Evolutionary conservation across 805 yeast genomes (phyloP).

Genomic region (Candida parachauliodes): DNA sequence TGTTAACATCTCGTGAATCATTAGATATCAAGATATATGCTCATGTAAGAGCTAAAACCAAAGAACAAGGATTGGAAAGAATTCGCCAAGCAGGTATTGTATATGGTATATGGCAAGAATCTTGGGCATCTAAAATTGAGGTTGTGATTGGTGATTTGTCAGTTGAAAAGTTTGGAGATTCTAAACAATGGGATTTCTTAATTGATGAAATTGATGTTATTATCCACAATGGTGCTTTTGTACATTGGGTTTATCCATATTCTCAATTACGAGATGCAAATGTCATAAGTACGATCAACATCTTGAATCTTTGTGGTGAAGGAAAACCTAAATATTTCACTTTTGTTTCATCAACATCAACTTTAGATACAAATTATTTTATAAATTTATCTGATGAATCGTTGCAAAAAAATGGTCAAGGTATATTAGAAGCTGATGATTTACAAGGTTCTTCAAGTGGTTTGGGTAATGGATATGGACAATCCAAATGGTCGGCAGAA

Average conservation of each 20-base stretch:
- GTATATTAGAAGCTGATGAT: conserved; percentile 80
- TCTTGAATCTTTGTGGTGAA: conserved; percentile 67
- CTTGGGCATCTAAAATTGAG: conserved; percentile 54
- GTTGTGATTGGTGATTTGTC: conserved; percentile 84
- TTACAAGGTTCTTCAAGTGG: conserved; percentile 79
- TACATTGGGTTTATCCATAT: conserved; percentile 98
- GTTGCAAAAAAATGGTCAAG: conserved; percentile 59
- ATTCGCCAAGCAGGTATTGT: conserved; percentile 70
- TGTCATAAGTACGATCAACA: conserved; percentile 82
- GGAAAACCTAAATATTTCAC: conserved; percentile 85
- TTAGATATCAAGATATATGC: conserved; percentile 63
- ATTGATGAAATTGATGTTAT: conserved; percentile 68
- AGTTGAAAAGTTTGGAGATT: conserved; percentile 63
- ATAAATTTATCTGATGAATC: conserved; percentile 72
- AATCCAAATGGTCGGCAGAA: conserved; percentile 97
- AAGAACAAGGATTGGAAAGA: conserved; percentile 71
- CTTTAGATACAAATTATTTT: conserved; percentile 80
- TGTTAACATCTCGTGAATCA: conserved; percentile 52
- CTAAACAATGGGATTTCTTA: conserved; percentile 55
- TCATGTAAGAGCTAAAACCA: conserved; percentile 83
- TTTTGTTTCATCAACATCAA: conserved; percentile 94
- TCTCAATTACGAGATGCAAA: conserved; percentile 87
- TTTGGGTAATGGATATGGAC: conserved; percentile 92
- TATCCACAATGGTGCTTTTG: conserved; percentile 95
- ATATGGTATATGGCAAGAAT: conserved; percentile 76